Conservation (phyloP, 352 stramenopile genomes). For the Phytophthora syringae region DNA sequence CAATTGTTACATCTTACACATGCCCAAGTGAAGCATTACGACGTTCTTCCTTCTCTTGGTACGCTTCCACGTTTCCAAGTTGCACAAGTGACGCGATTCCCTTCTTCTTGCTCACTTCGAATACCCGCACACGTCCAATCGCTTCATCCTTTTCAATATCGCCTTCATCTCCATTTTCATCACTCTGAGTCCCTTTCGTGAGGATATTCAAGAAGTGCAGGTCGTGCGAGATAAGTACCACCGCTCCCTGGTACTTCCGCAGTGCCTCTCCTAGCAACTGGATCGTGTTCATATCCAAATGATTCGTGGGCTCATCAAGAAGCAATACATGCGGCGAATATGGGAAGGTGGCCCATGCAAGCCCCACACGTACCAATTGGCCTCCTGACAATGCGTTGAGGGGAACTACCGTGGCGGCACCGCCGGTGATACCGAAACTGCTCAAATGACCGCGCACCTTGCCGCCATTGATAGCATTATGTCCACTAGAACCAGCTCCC, state of each 20-base stretch:
- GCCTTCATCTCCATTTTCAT: slow-evolving; percentile 14
- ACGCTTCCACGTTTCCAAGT: slow-evolving; percentile 42
- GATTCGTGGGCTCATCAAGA: slow-evolving; percentile 93
- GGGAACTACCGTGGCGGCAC: slow-evolving; percentile 39
- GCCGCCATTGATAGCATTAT: slow-evolving; percentile 28
- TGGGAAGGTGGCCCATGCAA: slow-evolving; percentile 67
- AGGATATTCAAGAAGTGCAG: slow-evolving; percentile 66
- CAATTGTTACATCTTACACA: slow-evolving; percentile 26
- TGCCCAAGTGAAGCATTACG: slow-evolving; percentile 50
- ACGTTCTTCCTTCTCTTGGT: slow-evolving; percentile 52
- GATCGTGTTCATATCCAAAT: slow-evolving; percentile 93
- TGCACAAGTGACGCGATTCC: slow-evolving; percentile 43
- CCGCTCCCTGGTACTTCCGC: slow-evolving; percentile 56
- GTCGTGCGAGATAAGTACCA: slow-evolving; percentile 76
- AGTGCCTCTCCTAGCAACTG: slow-evolving; percentile 71
- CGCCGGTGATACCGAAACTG: slow-evolving; percentile 53
- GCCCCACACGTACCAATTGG: slow-evolving; percentile 55
- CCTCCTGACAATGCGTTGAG: slow-evolving; percentile 54
- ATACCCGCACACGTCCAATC: slow-evolving; percentile 36
- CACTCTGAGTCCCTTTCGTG: slow-evolving; percentile 15
- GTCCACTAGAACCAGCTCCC: background rate
- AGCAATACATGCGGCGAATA: slow-evolving; percentile 92
- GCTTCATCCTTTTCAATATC: slow-evolving; percentile 16
- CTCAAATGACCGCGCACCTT: slow-evolving; percentile 54
- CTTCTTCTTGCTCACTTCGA: slow-evolving; percentile 63